Evolutionary conservation across 345 rosid species (phyloP).

Genomic region (thale cress (Arabidopsis thaliana)): TAIR10.1 NC_003071.7:17453001-17453500

Average conservation of each 20-base stretch:
- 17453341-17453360: slow-evolving; percentile 14
- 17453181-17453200: slow-evolving; percentile 84
- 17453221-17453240: slow-evolving; percentile 88
- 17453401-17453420: slow-evolving; percentile 76
- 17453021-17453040: slow-evolving; percentile 48
- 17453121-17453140: slow-evolving; percentile 85
- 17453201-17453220: slow-evolving; percentile 92
- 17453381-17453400: slow-evolving; percentile 54
- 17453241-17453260: slow-evolving; percentile 95
- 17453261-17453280: slow-evolving; percentile 93
- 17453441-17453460: slow-evolving; percentile 89
- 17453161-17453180: slow-evolving; percentile 51
- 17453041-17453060: slow-evolving; percentile 42
- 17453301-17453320: slow-evolving; percentile 55
- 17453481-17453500: slow-evolving; percentile 77
- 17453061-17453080: slow-evolving; percentile 72
- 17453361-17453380: not conserved
- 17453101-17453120: slow-evolving; percentile 95
- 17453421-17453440: slow-evolving; percentile 89
- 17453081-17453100: slow-evolving; percentile 97
- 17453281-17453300: slow-evolving; percentile 93
- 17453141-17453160: slow-evolving; percentile 58
- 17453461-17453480: slow-evolving; percentile 76
- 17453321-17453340: slow-evolving; percentile 20
- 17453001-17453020: slow-evolving; percentile 51